Evolutionary conservation across 1,284 basidiomycete genomes (phyloP).

Genomic region (Wallemia hederae): DNA sequence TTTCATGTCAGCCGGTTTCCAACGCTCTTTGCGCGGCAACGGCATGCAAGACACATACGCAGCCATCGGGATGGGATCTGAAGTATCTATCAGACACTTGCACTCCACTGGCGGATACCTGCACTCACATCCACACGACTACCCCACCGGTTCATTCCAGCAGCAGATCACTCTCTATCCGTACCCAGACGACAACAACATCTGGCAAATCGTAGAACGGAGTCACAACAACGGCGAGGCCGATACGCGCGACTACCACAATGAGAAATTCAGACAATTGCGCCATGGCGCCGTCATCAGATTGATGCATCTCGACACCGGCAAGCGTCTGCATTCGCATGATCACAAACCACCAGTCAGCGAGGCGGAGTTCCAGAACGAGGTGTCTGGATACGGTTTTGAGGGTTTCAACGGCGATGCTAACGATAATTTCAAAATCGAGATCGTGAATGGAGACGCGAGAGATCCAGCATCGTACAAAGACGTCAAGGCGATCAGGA

Average conservation of each 20-base stretch:
- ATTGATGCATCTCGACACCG: constrained; percentile 47
- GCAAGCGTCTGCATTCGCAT: constrained; percentile 78
- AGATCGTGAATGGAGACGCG: constrained; percentile 42
- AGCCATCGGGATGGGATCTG: constrained; percentile 68
- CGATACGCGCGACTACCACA: constrained; percentile 26
- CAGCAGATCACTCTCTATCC: constrained; percentile 97
- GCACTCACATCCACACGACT: constrained; percentile 72
- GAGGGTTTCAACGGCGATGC: constrained; percentile 34
- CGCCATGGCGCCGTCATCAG: constrained; percentile 44
- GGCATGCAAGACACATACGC: constrained; percentile 64
- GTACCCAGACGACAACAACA: constrained; percentile 71
- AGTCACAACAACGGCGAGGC: constrained; percentile 12
- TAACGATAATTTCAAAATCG: constrained; percentile 37
- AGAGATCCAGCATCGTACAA: constrained; percentile 36
- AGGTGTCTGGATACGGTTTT: constrained; percentile 84
- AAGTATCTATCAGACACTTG: constrained; percentile 55
- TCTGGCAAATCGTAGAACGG: constrained; percentile 43
- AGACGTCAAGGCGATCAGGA: constrained; percentile 47
- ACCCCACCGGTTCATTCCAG: constrained; percentile 36
- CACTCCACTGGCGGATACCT: constrained; percentile 82
- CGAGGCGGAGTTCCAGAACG: constrained; percentile 96
- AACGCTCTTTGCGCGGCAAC: constrained; percentile 74
- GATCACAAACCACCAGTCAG: constrained; percentile 81
- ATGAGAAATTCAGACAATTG: constrained; percentile 26
- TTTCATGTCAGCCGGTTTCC: constrained; percentile 97